Evolutionary conservation across 2,329 filamentous ascomycete species (phyloP).

Genomic region (Apiospora pterosperma): DNA sequence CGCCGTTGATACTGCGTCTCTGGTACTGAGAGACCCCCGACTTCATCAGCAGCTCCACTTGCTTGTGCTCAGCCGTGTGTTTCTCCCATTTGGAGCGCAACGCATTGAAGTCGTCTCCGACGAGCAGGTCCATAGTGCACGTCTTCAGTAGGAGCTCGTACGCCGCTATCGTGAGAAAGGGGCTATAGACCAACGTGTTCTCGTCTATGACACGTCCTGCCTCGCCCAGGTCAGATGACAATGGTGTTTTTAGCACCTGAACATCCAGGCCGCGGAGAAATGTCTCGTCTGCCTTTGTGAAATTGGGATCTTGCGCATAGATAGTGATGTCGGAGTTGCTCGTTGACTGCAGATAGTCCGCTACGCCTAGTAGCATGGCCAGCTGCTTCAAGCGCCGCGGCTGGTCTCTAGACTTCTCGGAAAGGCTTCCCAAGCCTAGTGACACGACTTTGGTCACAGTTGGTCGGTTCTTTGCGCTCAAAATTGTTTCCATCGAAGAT

Average conservation of each 20-base stretch:
- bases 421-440: conserved; percentile 12
- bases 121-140: conserved; percentile 9
- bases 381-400: conserved; percentile 25
- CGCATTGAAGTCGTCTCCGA: conserved; percentile 26
- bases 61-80: conserved; percentile 18
- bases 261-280: conserved; percentile 20
- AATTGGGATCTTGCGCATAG: conserved; percentile 27
- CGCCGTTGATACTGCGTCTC: conserved; percentile 17
- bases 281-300: conserved; percentile 23
- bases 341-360: conserved; percentile 8
- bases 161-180: conserved; percentile 19
- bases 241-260: conserved; percentile 21
- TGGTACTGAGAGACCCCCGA: conserved; percentile 8
- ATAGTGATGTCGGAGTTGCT: conserved; percentile 11
- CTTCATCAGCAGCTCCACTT: conserved; percentile 17
- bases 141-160: conserved; percentile 11
- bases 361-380: conserved; percentile 21
- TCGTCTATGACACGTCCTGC: conserved; percentile 18
- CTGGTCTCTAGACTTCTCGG: conserved; percentile 18
- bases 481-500: conserved; percentile 5
- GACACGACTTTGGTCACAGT: conserved; percentile 11
- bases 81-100: conserved; percentile 26
- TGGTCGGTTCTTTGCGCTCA: conserved; percentile 9
- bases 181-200: conserved; percentile 23
- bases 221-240: conserved; percentile 22